phyloP scores from a whole-genome alignment of 108 stramenopile genomes.

The Pelagomonas calceolata region DNA sequence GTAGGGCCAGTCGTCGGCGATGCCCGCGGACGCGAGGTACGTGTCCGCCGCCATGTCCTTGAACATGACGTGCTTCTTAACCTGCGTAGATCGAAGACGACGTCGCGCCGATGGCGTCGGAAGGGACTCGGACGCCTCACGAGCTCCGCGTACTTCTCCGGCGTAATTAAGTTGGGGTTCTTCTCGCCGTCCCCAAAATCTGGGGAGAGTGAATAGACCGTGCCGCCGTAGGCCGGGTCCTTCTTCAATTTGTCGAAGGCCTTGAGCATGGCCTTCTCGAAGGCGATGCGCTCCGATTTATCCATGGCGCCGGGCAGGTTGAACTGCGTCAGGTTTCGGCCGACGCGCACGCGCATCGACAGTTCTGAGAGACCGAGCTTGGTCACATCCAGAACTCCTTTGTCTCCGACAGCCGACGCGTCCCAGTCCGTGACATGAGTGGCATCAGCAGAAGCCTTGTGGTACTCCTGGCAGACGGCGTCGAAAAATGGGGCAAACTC shows the following conservation, averaged over 20 bases:
- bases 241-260: conserved; percentile 36
- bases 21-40: conserved; percentile 45
- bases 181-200: conserved; percentile 38
- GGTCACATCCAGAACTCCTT: conserved; percentile 33
- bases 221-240: conserved; percentile 36
- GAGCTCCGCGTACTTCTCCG: conserved; percentile 41
- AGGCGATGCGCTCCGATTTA: conserved; percentile 40
- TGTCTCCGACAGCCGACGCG: conserved; percentile 21
- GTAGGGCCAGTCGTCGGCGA: conserved; percentile 47
- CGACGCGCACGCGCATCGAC: conserved; percentile 53
- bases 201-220: conserved; percentile 37
- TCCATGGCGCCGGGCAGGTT: conserved; percentile 49
- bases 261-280: conserved; percentile 40
- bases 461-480: conserved; percentile 8
- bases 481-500: conserved; percentile 16
- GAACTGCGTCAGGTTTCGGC: conserved; percentile 41
- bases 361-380: conserved; percentile 39
- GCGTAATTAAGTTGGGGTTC: conserved; percentile 39
- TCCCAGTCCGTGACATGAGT: conserved; percentile 47
- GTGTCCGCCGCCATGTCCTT: conserved; percentile 50
- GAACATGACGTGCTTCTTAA: conserved; percentile 26
- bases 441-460: conserved; percentile 5
- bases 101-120: no score
- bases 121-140: no score
- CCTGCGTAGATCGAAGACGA: conserved; percentile 37